Percentiles rank a stretch among this genome's conserved stretches.
These are phyloP conservation scores for Arthrobotrys entomopaga DNA, from an alignment of 2,329 filamentous ascomycete species.

Conservation along the genomic window DNA sequence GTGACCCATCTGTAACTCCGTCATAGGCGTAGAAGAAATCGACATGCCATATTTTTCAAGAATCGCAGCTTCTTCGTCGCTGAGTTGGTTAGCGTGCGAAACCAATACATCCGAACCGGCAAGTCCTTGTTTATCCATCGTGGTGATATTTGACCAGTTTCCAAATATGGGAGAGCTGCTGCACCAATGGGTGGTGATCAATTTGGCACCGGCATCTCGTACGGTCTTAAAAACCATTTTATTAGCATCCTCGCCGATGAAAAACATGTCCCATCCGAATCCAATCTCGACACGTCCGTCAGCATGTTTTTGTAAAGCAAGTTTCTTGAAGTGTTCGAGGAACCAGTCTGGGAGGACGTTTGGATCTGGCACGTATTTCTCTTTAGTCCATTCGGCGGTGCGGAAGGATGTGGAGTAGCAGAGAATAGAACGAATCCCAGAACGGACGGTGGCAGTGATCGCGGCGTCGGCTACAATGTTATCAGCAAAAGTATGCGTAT, in stretches of 20 bases:
- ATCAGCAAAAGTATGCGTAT: not conserved
- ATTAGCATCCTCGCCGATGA: constrained; percentile 62
- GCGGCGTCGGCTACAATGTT: constrained; percentile 59
- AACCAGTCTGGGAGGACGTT: constrained; percentile 62
- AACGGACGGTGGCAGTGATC: constrained; percentile 63
- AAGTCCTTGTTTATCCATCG: constrained; percentile 61
- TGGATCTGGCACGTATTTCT: constrained; percentile 56
- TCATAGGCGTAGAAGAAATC: constrained; percentile 66
- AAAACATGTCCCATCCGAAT: constrained; percentile 64
- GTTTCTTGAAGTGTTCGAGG: constrained; percentile 61
- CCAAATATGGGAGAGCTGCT: constrained; percentile 26
- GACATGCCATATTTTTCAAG: constrained; percentile 61
- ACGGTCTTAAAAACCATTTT: constrained; percentile 62
- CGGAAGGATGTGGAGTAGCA: constrained; percentile 62
- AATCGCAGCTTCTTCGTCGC: constrained; percentile 61
- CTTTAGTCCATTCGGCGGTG: constrained; percentile 60
- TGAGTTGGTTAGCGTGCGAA: constrained; percentile 62
- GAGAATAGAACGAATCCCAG: constrained; percentile 65
- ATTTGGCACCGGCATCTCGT: constrained; percentile 61
- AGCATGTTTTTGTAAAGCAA: constrained; percentile 60
- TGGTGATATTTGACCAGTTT: constrained; percentile 7
- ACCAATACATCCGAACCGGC: constrained; percentile 64
- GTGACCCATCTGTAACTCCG: constrained; percentile 66
- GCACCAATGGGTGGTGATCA: constrained; percentile 63
- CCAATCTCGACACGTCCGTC: constrained; percentile 63